Evolutionary conservation across 2,329 filamentous ascomycete species (phyloP).

Genomic region (Alternaria dauci): DNA sequence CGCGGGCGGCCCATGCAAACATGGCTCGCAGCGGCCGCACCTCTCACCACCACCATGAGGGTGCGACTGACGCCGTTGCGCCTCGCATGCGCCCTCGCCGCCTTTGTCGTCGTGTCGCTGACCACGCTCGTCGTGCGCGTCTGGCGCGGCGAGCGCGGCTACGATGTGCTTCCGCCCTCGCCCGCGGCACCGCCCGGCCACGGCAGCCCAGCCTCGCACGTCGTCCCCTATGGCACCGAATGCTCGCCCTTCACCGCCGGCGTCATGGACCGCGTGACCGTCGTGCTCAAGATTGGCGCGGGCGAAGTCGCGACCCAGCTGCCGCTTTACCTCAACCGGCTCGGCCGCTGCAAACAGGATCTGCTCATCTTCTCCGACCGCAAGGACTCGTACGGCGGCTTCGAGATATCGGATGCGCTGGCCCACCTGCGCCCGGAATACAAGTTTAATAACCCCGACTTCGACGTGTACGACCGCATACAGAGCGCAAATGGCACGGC

Average conservation of each 20-base stretch:
- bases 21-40: slow-evolving; percentile 19
- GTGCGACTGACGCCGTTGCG: slow-evolving; percentile 49
- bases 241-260: slow-evolving; percentile 45
- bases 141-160: slow-evolving; percentile 42
- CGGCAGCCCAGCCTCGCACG: slow-evolving; percentile 28
- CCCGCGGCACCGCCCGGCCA: slow-evolving; percentile 29
- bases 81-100: slow-evolving; percentile 41
- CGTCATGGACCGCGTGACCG: slow-evolving; percentile 58
- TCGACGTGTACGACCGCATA: slow-evolving; percentile 59
- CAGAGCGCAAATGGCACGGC: slow-evolving; percentile 50
- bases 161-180: slow-evolving; percentile 40
- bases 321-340: slow-evolving; percentile 64
- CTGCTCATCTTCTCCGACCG: slow-evolving; percentile 67
- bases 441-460: slow-evolving; percentile 58
- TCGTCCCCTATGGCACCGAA: slow-evolving; percentile 37
- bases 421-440: slow-evolving; percentile 53
- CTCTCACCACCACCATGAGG: slow-evolving; percentile 40
- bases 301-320: slow-evolving; percentile 65
- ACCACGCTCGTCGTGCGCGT: slow-evolving; percentile 31
- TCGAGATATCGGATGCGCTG: slow-evolving; percentile 59
- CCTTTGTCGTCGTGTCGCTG: slow-evolving; percentile 34
- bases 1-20: slow-evolving; percentile 20
- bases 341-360: slow-evolving; percentile 64
- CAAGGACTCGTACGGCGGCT: slow-evolving; percentile 60
- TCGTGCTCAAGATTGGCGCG: slow-evolving; percentile 66